Base-by-base conservation (phyloP, 176 grass and related monocot genomes). In the Rhynchospora tenuis region DNA sequence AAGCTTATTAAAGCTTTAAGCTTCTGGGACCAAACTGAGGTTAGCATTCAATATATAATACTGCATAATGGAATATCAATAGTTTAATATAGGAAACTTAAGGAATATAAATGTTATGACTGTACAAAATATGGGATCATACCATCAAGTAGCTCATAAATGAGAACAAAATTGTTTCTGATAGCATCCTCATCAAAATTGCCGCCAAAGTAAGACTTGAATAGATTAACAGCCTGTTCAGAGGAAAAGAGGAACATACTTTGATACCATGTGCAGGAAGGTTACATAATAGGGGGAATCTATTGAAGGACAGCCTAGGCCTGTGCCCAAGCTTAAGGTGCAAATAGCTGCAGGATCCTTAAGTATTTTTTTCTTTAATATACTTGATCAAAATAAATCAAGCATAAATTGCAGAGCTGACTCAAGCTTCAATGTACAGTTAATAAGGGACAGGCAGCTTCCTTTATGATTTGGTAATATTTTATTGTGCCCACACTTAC, bases 71-170 rank as follows among this genome's bases (percentile, higher is more conserved):
- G 31, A 0, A 77, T 17, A 56, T 29, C 29, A 2, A 56, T 28
- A 55, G 24, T 33, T 29, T 46, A 15, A 77, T 56, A 63, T 7
- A 42, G 60, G n/a, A 48, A 84, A 81, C 22, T 86, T 24, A 88
- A 69, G 85, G 57, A 84, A 43, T 16, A 81, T 76, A 33, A 57
- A 1, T 86, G 73, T 42, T 17, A 69, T 57, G 28, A 20, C 16
- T 60, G 79, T 46, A 64, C 4, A 80, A 84, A 59, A 76, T 17
- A 47, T 14, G 57, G 48, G 55, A 79, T n/a, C 88, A 84, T 95
- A 98, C 96, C 96, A 90, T 98, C 96, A 90, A 98, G 96, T 88
- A 98, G 96, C 84, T 98, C 96, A 64, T 98, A 98, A 85, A 98
- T 98, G 16, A 98, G 89, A 79, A 98, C 96, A 75, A 98, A 98